Percentiles rank a stretch among this genome's conserved stretches.
Conservation (phyloP, 2,329 filamentous ascomycete genomes). For the Aspergillus terreus region DNA sequence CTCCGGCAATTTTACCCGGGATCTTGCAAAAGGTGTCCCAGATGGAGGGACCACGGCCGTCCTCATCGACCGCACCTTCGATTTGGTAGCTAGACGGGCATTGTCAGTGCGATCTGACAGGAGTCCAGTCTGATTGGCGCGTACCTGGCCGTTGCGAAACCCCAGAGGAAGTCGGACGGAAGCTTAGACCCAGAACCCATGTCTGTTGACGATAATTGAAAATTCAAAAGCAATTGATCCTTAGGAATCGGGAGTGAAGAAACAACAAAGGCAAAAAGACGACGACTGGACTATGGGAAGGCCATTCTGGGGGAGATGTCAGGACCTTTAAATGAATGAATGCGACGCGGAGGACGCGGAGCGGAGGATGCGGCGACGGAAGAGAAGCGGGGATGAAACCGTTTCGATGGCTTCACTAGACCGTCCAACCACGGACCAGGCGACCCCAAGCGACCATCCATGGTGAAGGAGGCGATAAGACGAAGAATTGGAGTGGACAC, state of each 20-base stretch:
- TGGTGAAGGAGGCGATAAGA: not conserved
- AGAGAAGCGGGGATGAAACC: conserved; percentile 8
- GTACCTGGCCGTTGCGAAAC: conserved; percentile 73
- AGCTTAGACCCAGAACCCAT: conserved; percentile 41
- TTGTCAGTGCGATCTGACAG: not conserved
- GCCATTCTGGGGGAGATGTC: not conserved
- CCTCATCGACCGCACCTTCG: conserved; percentile 69
- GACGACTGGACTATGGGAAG: not conserved
- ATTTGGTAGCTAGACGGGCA: conserved; percentile 70
- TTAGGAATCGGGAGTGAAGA: not conserved
- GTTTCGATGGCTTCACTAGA: not conserved
- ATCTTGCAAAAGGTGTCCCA: conserved; percentile 86
- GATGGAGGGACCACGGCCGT: conserved; percentile 77
- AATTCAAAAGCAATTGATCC: not conserved
- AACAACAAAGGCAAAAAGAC: not conserved
- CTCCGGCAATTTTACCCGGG: conserved; percentile 78
- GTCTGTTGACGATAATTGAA: not conserved
- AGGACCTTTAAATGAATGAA: not conserved
- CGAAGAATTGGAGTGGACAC: not conserved
- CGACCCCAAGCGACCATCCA: too few relatives aligned
- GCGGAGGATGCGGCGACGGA: conserved; percentile 5
- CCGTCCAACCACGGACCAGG: not conserved
- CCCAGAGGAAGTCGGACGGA: conserved; percentile 70
- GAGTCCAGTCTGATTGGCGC: too few relatives aligned
- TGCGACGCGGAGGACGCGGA: not conserved